phyloP scores from a whole-genome alignment of 495 filamentous ascomycete genomes.

The Neurospora sp. region DNA sequence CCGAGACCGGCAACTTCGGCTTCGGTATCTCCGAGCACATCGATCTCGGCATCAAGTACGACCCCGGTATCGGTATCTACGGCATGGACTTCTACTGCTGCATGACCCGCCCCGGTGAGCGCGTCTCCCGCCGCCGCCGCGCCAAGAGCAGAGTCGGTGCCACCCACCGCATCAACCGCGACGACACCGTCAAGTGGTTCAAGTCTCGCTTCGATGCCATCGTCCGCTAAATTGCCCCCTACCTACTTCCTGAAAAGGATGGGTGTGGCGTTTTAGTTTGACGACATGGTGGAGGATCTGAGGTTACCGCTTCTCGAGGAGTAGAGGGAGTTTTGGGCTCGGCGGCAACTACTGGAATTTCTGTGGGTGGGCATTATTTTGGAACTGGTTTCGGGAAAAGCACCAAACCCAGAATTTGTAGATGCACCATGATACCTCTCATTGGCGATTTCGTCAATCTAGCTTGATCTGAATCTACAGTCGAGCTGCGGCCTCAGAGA shows the following conservation, averaged over 20 bases:
- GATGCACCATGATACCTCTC: conserved; percentile 11
- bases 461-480: conserved; percentile 36
- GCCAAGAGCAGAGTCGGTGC: conserved; percentile 76
- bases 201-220: conserved; percentile 99
- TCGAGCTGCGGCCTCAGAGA: conserved; percentile 52
- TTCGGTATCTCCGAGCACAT: conserved; percentile 99
- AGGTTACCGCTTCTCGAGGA: conserved; percentile 14
- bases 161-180: conserved; percentile 82
- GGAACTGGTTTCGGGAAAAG: background rate
- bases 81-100: conserved; percentile 99
- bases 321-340: conserved; percentile 9
- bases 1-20: conserved; percentile 98
- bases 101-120: conserved; percentile 98
- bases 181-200: conserved; percentile 98
- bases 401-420: conserved; percentile 10
- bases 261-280: conserved; percentile 8
- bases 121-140: conserved; percentile 89
- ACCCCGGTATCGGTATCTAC: conserved; percentile 98
- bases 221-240: conserved; percentile 57
- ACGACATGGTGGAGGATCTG: conserved; percentile 16
- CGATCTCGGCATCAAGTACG: conserved; percentile 99
- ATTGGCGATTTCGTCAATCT: conserved; percentile 26
- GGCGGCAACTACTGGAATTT: background rate
- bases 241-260: conserved; percentile 19
- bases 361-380: conserved; percentile 15